Conservation (phyloP, 2,329 filamentous ascomycete species). For the Pseudogymnoascus sp. region DNA sequence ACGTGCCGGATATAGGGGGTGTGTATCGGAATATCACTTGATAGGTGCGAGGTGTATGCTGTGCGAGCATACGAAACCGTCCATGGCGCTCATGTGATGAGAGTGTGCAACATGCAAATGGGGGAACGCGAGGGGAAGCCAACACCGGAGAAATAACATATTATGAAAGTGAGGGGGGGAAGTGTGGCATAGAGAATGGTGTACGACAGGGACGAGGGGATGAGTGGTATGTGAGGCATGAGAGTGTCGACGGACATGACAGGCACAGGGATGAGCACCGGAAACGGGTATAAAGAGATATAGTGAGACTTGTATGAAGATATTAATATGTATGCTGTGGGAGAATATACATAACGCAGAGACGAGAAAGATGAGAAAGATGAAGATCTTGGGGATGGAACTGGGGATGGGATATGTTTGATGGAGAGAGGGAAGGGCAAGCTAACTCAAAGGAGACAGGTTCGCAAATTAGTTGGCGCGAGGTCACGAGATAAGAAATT, state of each 20-base stretch:
- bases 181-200: neutral
- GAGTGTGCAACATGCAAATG: neutral
- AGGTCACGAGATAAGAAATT: neutral
- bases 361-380: neutral
- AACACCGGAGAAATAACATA: neutral
- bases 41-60: neutral
- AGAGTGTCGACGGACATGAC: neutral
- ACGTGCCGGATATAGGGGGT: neutral
- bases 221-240: neutral
- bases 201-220: neutral
- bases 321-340: neutral
- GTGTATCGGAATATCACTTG: conserved; percentile 2
- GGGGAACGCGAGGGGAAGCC: neutral
- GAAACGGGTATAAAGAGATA: neutral
- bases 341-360: neutral
- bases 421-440: neutral
- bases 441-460: neutral
- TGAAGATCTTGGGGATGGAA: neutral
- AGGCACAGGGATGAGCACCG: neutral
- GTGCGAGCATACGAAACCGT: neutral
- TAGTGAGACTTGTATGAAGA: neutral
- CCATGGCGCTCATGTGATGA: neutral
- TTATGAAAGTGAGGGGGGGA: neutral
- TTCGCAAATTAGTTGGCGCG: neutral
- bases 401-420: neutral